These are phyloP conservation scores for Cryptococcus jaspeensis DNA, from an alignment of 1,284 basidiomycete genomes.

Conservation along the genomic window DNA sequence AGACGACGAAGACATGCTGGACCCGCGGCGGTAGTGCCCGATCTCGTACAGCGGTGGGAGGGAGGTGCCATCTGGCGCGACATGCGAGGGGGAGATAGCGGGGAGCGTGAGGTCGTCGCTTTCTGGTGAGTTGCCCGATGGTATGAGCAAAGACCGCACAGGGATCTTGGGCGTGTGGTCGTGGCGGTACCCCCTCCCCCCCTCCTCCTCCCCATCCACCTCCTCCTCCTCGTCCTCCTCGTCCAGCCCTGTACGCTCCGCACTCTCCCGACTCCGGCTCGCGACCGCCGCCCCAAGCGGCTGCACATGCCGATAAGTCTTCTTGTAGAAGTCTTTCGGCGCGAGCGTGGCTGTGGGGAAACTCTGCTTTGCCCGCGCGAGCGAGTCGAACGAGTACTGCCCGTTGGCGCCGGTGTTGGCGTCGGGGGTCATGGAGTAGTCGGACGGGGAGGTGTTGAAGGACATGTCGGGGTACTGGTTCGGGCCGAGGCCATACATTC, in stretches of 20 bases:
- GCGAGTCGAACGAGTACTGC: conserved; percentile 39
- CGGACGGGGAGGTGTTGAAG: conserved; percentile 1
- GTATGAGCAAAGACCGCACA: conserved; percentile 10
- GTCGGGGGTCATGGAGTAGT: not conserved
- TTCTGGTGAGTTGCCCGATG: not conserved
- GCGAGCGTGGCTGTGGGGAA: conserved; percentile 35
- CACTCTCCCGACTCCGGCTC: conserved; percentile 11
- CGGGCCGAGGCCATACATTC: conserved; percentile 22
- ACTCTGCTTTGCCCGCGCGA: conserved; percentile 31
- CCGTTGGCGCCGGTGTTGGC: not conserved
- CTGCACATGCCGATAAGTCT: conserved; percentile 46
- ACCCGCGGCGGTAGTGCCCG: conserved; percentile 6
- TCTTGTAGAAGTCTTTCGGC: conserved; percentile 45
- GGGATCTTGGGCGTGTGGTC: conserved; percentile 23
- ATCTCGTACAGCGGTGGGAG: conserved; percentile 16
- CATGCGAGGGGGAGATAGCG: conserved; percentile 7
- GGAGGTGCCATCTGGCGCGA: not conserved
- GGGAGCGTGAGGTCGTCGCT: conserved; percentile 16
- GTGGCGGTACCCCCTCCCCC: conserved; percentile 5
- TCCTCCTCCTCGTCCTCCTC: conserved; percentile 13
- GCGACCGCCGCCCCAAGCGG: conserved; percentile 45
- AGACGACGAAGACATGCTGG: not conserved
- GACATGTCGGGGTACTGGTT: conserved; percentile 22
- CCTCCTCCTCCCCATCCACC: conserved; percentile 8
- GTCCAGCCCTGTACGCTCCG: conserved; percentile 9